Evolutionary conservation across 2,329 filamentous ascomycete genomes (phyloP).

Genomic region (Trichophyton mentagrophytes): DNA sequence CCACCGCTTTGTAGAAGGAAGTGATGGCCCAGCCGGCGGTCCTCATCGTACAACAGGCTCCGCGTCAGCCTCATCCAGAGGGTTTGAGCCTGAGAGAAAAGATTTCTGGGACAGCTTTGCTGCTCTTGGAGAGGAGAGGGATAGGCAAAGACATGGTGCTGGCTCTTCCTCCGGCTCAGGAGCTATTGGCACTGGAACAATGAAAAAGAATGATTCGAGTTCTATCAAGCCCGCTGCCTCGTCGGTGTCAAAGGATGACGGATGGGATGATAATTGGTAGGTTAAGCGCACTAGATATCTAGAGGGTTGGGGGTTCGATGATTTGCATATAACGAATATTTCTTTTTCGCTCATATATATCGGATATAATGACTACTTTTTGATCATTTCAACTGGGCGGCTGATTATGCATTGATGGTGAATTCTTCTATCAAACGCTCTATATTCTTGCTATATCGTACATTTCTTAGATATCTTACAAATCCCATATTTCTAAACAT

Average conservation of each 20-base stretch:
- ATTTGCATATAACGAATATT: neutral
- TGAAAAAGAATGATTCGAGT: constrained; percentile 38
- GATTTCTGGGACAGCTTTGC: constrained; percentile 92
- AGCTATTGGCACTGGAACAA: constrained; percentile 50
- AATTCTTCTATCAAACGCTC: neutral
- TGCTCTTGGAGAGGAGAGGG: constrained; percentile 39
- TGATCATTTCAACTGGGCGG: neutral
- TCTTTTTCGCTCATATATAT: neutral
- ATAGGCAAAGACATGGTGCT: constrained; percentile 18
- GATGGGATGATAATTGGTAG: constrained; percentile 43
- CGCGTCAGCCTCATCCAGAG: constrained; percentile 36
- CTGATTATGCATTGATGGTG: neutral
- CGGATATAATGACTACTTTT: neutral
- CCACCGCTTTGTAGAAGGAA: constrained; percentile 76
- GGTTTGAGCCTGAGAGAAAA: constrained; percentile 52
- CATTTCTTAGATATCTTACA: neutral
- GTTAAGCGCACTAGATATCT: neutral
- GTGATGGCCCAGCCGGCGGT: constrained; percentile 28
- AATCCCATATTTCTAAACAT: neutral
- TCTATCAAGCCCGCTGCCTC: constrained; percentile 14
- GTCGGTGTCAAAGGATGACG: constrained; percentile 37
- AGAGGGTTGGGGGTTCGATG: neutral
- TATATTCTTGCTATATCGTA: constrained; percentile 3
- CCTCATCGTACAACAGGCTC: constrained; percentile 18
- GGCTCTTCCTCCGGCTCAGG: constrained; percentile 27